These are phyloP conservation scores for Beauveria australis DNA, from an alignment of 2,329 filamentous ascomycete species.

Conservation along the genomic window DNA sequence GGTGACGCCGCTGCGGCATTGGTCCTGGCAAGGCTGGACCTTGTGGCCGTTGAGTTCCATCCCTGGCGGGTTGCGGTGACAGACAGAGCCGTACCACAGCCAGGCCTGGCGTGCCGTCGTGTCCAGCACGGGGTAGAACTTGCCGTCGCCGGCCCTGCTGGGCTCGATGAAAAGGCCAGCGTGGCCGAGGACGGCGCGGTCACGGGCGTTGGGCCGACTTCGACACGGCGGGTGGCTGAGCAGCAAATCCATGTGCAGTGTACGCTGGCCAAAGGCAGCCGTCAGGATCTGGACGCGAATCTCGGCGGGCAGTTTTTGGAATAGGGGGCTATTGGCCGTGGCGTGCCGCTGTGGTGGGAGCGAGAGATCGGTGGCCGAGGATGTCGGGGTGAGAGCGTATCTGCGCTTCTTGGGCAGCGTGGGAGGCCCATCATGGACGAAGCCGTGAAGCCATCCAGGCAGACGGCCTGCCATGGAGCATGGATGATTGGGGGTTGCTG, in stretches of 20 bases:
- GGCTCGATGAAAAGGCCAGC: conserved; percentile 3
- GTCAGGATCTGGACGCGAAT: conserved; percentile 23
- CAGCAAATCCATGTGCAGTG: conserved; percentile 19
- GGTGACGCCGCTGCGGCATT: conserved; percentile 14
- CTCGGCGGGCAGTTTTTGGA: conserved; percentile 25
- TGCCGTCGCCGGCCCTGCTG: conserved; percentile 7
- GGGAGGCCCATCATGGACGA: neutral
- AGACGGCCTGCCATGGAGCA: conserved; percentile 3
- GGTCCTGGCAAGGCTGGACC: conserved; percentile 15
- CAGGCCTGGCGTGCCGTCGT: conserved; percentile 14
- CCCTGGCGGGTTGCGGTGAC: conserved; percentile 16
- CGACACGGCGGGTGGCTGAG: conserved; percentile 12
- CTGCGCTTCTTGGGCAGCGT: neutral
- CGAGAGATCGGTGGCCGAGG: neutral
- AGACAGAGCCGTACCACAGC: conserved; percentile 21
- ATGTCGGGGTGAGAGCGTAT: neutral
- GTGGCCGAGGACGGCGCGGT: neutral
- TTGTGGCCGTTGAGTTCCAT: neutral
- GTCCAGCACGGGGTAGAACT: neutral
- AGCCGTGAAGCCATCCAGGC: conserved; percentile 7
- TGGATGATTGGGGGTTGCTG: neutral
- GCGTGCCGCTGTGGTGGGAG: neutral
- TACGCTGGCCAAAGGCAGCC: conserved; percentile 17
- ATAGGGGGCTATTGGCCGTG: conserved; percentile 18
- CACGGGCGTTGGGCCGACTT: neutral